Evolutionary conservation across 306 rosid species (phyloP), one percentile per base, ranked within the genome.

Genomic region (Lupinus albus): DNA sequence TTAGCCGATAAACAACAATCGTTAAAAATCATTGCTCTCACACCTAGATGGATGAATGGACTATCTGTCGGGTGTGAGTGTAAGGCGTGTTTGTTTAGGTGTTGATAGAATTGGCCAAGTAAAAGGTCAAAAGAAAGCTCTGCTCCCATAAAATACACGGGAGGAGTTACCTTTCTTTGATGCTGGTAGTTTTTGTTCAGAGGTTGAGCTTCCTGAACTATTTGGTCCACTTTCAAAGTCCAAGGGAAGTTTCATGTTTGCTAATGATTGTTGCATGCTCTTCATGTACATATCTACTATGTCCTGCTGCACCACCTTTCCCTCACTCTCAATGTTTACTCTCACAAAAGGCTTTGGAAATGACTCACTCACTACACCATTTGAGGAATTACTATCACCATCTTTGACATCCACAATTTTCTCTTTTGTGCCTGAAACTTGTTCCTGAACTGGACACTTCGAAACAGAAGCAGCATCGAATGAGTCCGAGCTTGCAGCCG

Each of bases 191-290:
- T 81, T 87, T 76, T 79, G 88, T 39, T 88, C 97, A 5, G 98
- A 71, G 84, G 80, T 88, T n/a, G 98, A 89, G 76, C 76, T 81
- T 53, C 81, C 95, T 30, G 96, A 87, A 67, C 79, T 92, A 42
- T 88, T 75, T 16, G 91, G 86, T 33, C 91, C 91, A 51, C 64
- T 80, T 49, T 93, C 96, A 8, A 83, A 49, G 82, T 93, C 99
- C 84, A 90, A 60, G 45, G 99, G 99, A 54, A 93, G 96, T 81
- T 93, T 93, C 99, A 90, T 93, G 42, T 90, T 89, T 5, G 99
- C 97, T 79, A 93, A 68, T 60, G 97, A 93, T 61, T 92, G 98
- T 73, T 93, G 98, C 98, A 93, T 89, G 81, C 98, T 89, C 79
- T 93, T 93, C 97, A 89, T 87, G 83, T 89, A 89, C 93, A 88